Percentiles rank a stretch among this genome's conserved stretches.
These are phyloP conservation scores for Silene coronaria DNA, from an alignment of 179 eudicot genomes.

Conservation along the genomic window DNA sequence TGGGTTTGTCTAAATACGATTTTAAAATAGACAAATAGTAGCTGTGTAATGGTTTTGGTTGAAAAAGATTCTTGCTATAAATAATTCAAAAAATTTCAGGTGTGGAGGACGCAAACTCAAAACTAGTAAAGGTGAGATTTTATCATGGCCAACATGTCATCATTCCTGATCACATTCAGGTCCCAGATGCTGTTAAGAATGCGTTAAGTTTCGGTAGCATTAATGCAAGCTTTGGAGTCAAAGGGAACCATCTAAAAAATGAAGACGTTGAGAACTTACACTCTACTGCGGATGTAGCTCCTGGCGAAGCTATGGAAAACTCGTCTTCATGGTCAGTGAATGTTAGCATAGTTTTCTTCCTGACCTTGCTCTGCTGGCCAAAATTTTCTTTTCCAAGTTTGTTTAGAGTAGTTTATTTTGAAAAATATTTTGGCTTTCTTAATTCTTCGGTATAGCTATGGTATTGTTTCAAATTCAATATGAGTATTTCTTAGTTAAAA, in stretches of 20 bases:
- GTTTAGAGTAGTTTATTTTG: too few relatives aligned
- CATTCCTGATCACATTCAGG: conserved; percentile 65
- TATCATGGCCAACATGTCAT: conserved; percentile 49
- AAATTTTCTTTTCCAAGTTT: neutral
- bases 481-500: neutral
- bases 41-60: neutral
- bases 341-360: conserved; percentile 1
- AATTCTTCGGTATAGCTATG: neutral
- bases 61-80: neutral
- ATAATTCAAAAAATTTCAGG: conserved; percentile 19
- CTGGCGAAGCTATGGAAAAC: conserved; percentile 25
- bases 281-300: conserved; percentile 23
- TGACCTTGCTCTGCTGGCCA: neutral
- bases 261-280: conserved; percentile 25
- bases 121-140: conserved; percentile 37
- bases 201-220: conserved; percentile 62
- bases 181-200: conserved; percentile 54
- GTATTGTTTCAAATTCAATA: neutral
- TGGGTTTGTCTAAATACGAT: conserved; percentile 5
- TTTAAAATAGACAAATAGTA: neutral
- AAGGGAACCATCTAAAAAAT: conserved; percentile 11
- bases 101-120: conserved; percentile 36
- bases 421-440: neutral
- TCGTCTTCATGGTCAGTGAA: conserved; percentile 37
- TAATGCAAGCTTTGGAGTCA: conserved; percentile 37